Base-by-base conservation (phyloP, 345 rosid species). In the Murraya paniculata region DNA sequence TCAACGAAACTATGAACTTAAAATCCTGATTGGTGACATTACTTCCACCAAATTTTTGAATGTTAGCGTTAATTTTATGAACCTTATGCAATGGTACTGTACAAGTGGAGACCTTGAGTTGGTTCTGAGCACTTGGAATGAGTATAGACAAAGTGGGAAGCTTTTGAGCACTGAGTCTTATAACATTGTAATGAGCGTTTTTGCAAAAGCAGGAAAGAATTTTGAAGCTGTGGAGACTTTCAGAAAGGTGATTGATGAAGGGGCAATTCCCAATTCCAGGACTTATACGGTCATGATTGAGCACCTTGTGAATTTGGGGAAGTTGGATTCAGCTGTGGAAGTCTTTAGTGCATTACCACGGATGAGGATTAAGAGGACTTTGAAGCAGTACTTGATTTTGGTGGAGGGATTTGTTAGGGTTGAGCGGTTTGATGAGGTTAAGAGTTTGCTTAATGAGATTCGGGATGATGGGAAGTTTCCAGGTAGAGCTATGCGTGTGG, bases 201-300 rank as follows among this genome's bases (percentile, higher is more conserved):
- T 82, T 78, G 90, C 81, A 7, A 78, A 78, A 13, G 78, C 35
- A 79, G 91, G 89, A 33, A 78, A 67, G 78, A 78, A 87, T 73
- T 71, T 68, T 33, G 86, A 85, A 80, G 92, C 98, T 31, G 92
- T 92, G 64, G 76, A 81, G 27, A 77, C 82, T 22, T 92, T 95
- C 64, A 82, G 78, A 64, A 38, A 67, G 77, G 81, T 95, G 90
- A 85, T 92, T 14, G 82, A 84, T 76, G 86, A 90, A 82, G 99
- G 98, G 80, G 90, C 82, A 8, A 84, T 88, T 72, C 98, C 98
- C 0, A 93, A 95, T 87, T 89, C 94, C 7, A 91, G 99, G 81
- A 95, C 94, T 22, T 95, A 87, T 33, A 92, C 94, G 0, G 89
- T 91, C 77, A 85, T 95, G 82, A 86, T 92, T 57, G 92, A 93